Base-by-base conservation (phyloP, 257 asterid genomes). In the Nemophila menziesii region DNA sequence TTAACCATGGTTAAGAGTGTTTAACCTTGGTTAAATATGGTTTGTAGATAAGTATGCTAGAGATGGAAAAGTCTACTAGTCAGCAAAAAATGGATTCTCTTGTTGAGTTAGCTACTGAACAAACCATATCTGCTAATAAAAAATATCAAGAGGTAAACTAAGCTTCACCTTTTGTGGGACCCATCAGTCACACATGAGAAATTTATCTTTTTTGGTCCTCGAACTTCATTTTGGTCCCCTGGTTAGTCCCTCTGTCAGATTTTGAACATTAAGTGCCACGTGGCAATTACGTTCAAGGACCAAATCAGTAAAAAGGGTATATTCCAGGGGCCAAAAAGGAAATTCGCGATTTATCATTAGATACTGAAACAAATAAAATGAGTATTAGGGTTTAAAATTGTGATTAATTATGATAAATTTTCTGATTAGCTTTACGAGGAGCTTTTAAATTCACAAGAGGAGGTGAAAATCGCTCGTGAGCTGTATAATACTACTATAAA, bases 61-160 rank as follows among this genome's bases (percentile, higher is more conserved):
- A 86, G 84, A 69, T 71, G 86, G 92, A 82, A 75, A 83, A 73
- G 54, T 80, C 83, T 57, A 75, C 93, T 55, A 75, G 78, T 78
- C 92, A 69, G 69, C 67, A 72, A 56, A 83, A 78, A 46, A 55
- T 83, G 44, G 82, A 82, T 58, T 41, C 69, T 48, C 62, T 63
- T 37, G 65, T 61, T 54, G 82, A 71, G 60, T 65, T 82, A 54
- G 81, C 82, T 48, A 63, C 83, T 42, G 85, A 75, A 60, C 83
- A 68, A 61, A 72, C 75, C 38, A 33, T 65, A 42, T 67, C 81
- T 22, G 83, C 84, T 20, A 67, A 63, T 63, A 79, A 71, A 74
- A 75, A 78, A 57, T 73, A 62, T 57, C 83, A 73, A 54, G 80
- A 73, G 97, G 95, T 73, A 63, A 34, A 55, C 59, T 49, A 48